phyloP scores from a whole-genome alignment of 306 rosid genomes.

The Medicago arabica region DNA sequence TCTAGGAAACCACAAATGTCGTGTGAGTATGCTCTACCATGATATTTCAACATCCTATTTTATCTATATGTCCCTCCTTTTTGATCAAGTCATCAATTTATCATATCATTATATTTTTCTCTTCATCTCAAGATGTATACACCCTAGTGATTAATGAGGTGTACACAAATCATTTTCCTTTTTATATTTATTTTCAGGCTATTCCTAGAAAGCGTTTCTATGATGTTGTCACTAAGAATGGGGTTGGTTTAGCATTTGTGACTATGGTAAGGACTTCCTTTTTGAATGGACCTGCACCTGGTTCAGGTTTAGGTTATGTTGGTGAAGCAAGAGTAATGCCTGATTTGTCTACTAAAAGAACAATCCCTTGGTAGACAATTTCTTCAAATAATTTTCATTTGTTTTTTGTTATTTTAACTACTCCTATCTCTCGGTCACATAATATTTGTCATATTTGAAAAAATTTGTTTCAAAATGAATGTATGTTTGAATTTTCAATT shows the following conservation, averaged over 20 bases:
- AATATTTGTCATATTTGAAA: too few species aligned
- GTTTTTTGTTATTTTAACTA: too few species aligned
- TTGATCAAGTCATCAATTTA: conserved; percentile 1
- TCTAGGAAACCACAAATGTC: conserved; percentile 85
- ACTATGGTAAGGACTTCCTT: conserved; percentile 70
- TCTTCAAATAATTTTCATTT: not conserved
- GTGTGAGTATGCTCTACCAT: too few species aligned
- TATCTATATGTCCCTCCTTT: too few species aligned
- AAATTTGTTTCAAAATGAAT: too few species aligned
- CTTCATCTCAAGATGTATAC: not conserved
- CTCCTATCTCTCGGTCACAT: too few species aligned
- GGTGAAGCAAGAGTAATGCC: conserved; percentile 88
- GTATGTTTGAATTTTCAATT: too few species aligned
- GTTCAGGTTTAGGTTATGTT: conserved; percentile 66
- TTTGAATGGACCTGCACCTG: conserved; percentile 67
- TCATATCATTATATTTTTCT: too few species aligned
- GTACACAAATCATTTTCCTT: too few species aligned
- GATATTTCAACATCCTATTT: too few species aligned
- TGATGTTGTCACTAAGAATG: conserved; percentile 56
- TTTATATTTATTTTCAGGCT: conserved; percentile 67
- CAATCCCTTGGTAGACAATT: conserved; percentile 74
- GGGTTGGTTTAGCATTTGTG: conserved; percentile 73
- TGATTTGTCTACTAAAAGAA: conserved; percentile 77
- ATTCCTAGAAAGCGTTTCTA: conserved; percentile 75
- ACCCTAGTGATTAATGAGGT: too few species aligned